These are phyloP conservation scores for Radiomyces spectabilis DNA, from an alignment of 192 early-diverging fungal genomes.

Conservation along the genomic window DNA sequence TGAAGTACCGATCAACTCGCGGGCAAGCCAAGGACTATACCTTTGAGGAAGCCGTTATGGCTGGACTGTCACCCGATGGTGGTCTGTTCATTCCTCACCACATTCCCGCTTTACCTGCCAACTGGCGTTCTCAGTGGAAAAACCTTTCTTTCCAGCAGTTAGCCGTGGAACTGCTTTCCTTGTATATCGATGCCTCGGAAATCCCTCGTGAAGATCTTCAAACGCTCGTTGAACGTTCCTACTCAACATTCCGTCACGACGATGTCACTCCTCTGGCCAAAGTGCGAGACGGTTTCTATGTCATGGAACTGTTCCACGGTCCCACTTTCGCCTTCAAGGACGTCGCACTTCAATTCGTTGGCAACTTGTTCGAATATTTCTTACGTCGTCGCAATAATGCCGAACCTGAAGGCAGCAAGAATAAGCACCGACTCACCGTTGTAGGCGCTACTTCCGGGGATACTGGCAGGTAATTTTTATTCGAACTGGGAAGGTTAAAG, in stretches of 20 bases:
- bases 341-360: slow-evolving; percentile 92
- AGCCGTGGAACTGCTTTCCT: slow-evolving; percentile 76
- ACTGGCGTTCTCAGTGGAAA: slow-evolving; percentile 69
- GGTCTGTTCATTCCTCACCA: slow-evolving; percentile 87
- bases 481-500: no score
- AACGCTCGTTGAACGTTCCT: slow-evolving; percentile 62
- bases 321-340: slow-evolving; percentile 99
- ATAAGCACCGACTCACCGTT: slow-evolving; percentile 72
- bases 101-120: slow-evolving; percentile 64
- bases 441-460: slow-evolving; percentile 96
- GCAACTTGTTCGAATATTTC: slow-evolving; percentile 98
- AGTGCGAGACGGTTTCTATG: slow-evolving; percentile 55
- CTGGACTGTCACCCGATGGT: slow-evolving; percentile 88
- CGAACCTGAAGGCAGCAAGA: slow-evolving; percentile 32
- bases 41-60: slow-evolving; percentile 89
- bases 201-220: slow-evolving; percentile 68
- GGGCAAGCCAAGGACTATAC: slow-evolving; percentile 58
- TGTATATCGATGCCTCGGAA: slow-evolving; percentile 74
- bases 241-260: slow-evolving; percentile 66
- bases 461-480: slow-evolving; percentile 63
- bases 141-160: slow-evolving; percentile 70
- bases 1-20: slow-evolving; percentile 91
- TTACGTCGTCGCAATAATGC: slow-evolving; percentile 65
- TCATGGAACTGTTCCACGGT: slow-evolving; percentile 94
- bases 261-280: slow-evolving; percentile 73